Percentiles rank a stretch among this genome's conserved stretches.
phyloP scores from a whole-genome alignment of 257 asterid species.

The Vinca minor region DNA sequence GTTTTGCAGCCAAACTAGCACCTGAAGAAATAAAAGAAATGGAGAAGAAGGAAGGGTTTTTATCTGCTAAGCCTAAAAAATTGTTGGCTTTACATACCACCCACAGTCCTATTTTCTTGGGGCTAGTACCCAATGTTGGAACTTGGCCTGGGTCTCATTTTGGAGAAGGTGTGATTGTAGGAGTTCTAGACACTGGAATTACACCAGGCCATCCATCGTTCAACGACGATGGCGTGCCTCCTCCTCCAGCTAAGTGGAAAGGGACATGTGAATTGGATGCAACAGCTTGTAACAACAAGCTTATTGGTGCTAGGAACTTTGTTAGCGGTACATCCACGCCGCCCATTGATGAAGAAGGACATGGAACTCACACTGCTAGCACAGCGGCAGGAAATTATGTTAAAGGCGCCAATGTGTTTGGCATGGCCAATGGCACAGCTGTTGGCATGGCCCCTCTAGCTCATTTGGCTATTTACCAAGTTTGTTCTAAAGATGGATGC shows the following conservation, averaged over 20 bases:
- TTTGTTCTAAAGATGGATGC: constrained; percentile 14
- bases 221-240: constrained; percentile 25
- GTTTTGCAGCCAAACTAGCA: constrained; percentile 35
- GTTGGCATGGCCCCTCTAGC: constrained; percentile 45
- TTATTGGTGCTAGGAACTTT: constrained; percentile 40
- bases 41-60: constrained; percentile 23
- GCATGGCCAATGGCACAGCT: constrained; percentile 44
- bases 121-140: constrained; percentile 20
- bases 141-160: constrained; percentile 25
- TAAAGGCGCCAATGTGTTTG: constrained; percentile 27
- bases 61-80: constrained; percentile 24
- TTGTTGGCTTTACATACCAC: constrained; percentile 26
- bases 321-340: constrained; percentile 12
- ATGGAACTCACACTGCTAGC: constrained; percentile 39
- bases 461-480: constrained; percentile 37
- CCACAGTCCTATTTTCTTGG: constrained; percentile 32
- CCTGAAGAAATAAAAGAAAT: constrained; percentile 20
- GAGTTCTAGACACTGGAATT: constrained; percentile 31
- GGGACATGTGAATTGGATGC: constrained; percentile 29
- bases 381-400: constrained; percentile 46
- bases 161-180: constrained; percentile 35
- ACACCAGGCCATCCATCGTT: constrained; percentile 33
- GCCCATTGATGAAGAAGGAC: constrained; percentile 25
- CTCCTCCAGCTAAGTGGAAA: constrained; percentile 36
- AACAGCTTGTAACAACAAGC: constrained; percentile 30